These are phyloP conservation scores for Scheffersomyces quercinus DNA, from an alignment of 1,139 yeast species.

Conservation along the genomic window DNA sequence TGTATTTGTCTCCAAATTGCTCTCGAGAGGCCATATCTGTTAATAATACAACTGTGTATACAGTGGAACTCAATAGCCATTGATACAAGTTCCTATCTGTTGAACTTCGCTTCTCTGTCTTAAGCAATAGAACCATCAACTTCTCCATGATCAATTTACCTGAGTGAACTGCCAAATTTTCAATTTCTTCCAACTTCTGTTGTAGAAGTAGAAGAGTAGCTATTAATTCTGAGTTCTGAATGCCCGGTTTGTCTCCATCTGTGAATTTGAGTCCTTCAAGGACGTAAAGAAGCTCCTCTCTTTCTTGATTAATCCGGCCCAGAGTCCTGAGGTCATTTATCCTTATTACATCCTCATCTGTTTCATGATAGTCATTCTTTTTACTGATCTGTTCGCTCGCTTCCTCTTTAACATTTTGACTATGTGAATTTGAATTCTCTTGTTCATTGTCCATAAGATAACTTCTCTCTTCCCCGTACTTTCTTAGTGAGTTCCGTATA, in stretches of 20 bases:
- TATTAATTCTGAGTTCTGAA: slow-evolving; percentile 14
- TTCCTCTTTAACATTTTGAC: neutral
- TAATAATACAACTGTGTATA: too few relatives aligned
- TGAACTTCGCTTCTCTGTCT: too few relatives aligned
- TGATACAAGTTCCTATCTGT: too few relatives aligned
- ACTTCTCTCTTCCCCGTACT: slow-evolving; percentile 25
- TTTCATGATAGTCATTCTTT: slow-evolving; percentile 4
- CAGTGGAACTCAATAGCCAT: too few relatives aligned
- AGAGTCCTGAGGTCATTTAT: slow-evolving; percentile 21
- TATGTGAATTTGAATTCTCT: neutral
- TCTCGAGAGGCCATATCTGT: too few relatives aligned
- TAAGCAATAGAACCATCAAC: too few relatives aligned
- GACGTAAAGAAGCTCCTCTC: slow-evolving; percentile 16
- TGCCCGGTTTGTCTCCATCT: slow-evolving; percentile 1
- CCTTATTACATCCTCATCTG: slow-evolving; percentile 9
- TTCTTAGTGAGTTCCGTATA: slow-evolving; percentile 3
- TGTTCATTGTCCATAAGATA: slow-evolving; percentile 14
- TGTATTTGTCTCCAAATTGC: too few relatives aligned
- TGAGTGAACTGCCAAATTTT: too few relatives aligned
- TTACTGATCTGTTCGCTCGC: neutral
- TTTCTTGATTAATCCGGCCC: slow-evolving; percentile 9
- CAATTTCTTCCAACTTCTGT: too few relatives aligned
- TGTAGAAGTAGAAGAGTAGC: slow-evolving; percentile 10
- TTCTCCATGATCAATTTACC: too few relatives aligned
- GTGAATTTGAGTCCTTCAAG: slow-evolving; percentile 20